A percentile compares a stretch with the other conserved stretches of the same genome.
Evolutionary conservation across 805 yeast species (phyloP).

Genomic region (Candida taoyuanica): DNA sequence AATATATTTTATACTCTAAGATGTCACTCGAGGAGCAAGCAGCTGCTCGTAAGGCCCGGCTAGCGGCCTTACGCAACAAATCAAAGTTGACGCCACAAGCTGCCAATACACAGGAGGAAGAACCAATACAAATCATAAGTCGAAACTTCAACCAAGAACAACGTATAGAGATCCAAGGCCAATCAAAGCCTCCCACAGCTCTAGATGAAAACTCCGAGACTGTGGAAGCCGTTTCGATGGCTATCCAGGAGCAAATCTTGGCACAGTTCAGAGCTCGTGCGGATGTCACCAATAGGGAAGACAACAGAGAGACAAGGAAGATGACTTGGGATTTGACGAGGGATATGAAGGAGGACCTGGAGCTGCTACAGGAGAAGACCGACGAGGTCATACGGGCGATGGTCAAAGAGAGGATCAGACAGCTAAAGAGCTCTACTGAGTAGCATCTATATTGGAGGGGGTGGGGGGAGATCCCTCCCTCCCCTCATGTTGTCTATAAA

Average conservation of each 20-base stretch:
- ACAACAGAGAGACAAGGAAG: constrained; percentile 12
- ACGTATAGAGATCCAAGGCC: constrained; percentile 15
- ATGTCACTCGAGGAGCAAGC: constrained; percentile 27
- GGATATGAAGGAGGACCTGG: constrained; percentile 35
- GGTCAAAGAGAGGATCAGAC: constrained; percentile 32
- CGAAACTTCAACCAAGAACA: constrained; percentile 24
- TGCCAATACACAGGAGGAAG: background rate
- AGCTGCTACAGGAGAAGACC: constrained; percentile 37
- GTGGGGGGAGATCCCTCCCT: too few relatives aligned
- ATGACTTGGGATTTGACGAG: constrained; percentile 34
- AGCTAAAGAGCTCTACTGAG: background rate
- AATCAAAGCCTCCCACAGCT: constrained; percentile 21
- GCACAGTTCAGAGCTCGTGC: constrained; percentile 19
- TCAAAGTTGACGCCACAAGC: background rate
- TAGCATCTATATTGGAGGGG: too few relatives aligned
- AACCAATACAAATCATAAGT: constrained; percentile 6
- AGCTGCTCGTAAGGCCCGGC: constrained; percentile 27
- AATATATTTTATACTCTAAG: too few relatives aligned
- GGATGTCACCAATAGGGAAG: too few relatives aligned
- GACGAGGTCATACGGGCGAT: constrained; percentile 35
- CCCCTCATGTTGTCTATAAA: too few relatives aligned
- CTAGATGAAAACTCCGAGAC: constrained; percentile 30
- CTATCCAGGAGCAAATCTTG: constrained; percentile 27
- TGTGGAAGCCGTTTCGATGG: constrained; percentile 32
- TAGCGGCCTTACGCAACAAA: constrained; percentile 24